Evolutionary conservation across 2,329 filamentous ascomycete genomes (phyloP).

Genomic region (Tolypocladium inflatum): DNA sequence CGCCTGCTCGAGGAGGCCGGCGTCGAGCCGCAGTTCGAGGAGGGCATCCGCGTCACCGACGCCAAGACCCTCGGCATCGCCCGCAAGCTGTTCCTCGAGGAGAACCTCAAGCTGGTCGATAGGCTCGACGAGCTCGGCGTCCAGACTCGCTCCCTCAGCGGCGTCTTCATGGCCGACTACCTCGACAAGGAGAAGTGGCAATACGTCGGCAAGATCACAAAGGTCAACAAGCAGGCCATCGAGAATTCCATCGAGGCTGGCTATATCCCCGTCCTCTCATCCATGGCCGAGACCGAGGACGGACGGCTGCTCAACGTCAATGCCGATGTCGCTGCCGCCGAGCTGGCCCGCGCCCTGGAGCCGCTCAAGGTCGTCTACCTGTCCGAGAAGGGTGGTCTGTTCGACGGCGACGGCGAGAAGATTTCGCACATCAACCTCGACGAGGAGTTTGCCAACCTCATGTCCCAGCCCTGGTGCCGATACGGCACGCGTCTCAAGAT

Average conservation of each 20-base stretch:
- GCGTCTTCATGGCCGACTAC: slow-evolving; percentile 88
- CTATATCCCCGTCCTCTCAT: slow-evolving; percentile 87
- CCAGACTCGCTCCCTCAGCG: slow-evolving; percentile 78
- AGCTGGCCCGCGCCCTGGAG: slow-evolving; percentile 79
- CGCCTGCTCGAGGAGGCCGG: slow-evolving; percentile 80
- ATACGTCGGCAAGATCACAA: slow-evolving; percentile 88
- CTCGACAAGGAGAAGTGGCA: slow-evolving; percentile 95
- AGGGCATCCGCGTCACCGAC: slow-evolving; percentile 92
- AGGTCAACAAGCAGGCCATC: slow-evolving; percentile 83
- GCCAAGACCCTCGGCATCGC: slow-evolving; percentile 89
- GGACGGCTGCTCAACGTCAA: slow-evolving; percentile 96
- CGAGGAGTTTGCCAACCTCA: slow-evolving; percentile 87
- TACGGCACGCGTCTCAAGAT: slow-evolving; percentile 96
- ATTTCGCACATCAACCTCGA: slow-evolving; percentile 97
- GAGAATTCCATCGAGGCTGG: slow-evolving; percentile 85
- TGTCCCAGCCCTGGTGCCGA: slow-evolving; percentile 90
- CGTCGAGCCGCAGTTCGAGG: slow-evolving; percentile 90
- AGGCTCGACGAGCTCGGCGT: slow-evolving; percentile 85
- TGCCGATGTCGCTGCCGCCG: slow-evolving; percentile 90
- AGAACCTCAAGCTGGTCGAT: slow-evolving; percentile 89
- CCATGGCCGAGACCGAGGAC: slow-evolving; percentile 88
- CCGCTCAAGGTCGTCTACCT: slow-evolving; percentile 97
- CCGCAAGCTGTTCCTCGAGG: slow-evolving; percentile 85
- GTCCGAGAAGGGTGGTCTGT: slow-evolving; percentile 94
- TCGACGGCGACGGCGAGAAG: slow-evolving; percentile 87